Conservation (phyloP, 1,284 basidiomycete genomes). For the Coniferiporia sulphurascens region DNA sequence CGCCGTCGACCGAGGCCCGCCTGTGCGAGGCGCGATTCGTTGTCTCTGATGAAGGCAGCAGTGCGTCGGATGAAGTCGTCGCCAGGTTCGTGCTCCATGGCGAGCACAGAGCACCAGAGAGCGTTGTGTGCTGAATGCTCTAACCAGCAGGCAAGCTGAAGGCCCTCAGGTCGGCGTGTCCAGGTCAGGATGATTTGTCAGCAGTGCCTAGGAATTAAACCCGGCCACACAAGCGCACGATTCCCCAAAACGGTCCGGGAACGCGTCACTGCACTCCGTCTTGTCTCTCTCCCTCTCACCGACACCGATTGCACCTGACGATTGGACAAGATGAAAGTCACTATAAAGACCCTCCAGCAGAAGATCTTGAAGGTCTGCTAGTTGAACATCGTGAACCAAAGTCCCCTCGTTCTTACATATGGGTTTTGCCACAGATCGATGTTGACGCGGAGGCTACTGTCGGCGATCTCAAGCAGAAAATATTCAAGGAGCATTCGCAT, state of each 20-base stretch:
- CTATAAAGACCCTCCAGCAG: constrained; percentile 90
- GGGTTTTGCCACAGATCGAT: constrained; percentile 56
- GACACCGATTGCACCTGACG: constrained; percentile 21
- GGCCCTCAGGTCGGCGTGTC: neutral
- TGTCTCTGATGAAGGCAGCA: constrained; percentile 61
- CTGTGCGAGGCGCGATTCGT: constrained; percentile 68
- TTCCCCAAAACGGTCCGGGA: neutral
- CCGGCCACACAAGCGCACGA: neutral
- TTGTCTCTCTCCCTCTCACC: constrained; percentile 18
- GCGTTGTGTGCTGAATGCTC: neutral
- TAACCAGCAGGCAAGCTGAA: neutral
- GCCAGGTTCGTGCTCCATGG: constrained; percentile 62
- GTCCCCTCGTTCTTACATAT: neutral
- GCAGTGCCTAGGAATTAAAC: neutral
- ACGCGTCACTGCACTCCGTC: constrained; percentile 10
- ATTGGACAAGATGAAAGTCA: constrained; percentile 73
- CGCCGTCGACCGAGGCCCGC: constrained; percentile 44
- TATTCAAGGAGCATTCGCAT: constrained; percentile 74
- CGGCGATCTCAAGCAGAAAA: constrained; percentile 81
- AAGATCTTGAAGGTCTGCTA: constrained; percentile 68
- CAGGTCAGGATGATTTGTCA: neutral
- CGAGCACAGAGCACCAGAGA: neutral
- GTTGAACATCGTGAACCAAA: neutral
- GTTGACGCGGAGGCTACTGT: constrained; percentile 77
- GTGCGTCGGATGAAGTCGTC: constrained; percentile 70